A percentile compares a stretch with the other conserved stretches of the same genome.
These are phyloP conservation scores for Lunularia cruciata DNA, from an alignment of 225 moss, liverwort and hornwort species.

Conservation along the genomic window DNA sequence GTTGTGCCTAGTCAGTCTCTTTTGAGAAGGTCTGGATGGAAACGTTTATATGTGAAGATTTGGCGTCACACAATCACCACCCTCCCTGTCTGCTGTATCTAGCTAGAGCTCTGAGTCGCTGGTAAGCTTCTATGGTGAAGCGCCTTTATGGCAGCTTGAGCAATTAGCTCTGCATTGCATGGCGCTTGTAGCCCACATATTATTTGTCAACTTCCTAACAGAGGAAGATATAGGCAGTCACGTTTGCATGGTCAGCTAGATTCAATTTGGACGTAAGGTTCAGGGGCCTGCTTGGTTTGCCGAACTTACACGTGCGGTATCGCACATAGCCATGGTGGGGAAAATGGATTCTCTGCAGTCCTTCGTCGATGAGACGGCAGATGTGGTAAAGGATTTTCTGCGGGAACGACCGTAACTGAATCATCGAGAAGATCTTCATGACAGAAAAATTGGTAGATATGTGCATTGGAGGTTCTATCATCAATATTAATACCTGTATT, in stretches of 20 bases:
- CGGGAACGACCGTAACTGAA: not conserved
- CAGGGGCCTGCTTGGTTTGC: not conserved
- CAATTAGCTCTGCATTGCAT: not conserved
- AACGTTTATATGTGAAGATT: not conserved
- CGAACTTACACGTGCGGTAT: not conserved
- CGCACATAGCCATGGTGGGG: constrained; percentile 1
- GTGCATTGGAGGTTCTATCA: not conserved
- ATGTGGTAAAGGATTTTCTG: not conserved
- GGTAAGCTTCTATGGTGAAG: not conserved
- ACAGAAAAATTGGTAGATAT: no score
- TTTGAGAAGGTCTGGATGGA: not conserved
- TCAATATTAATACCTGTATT: no score
- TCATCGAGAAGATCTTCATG: not conserved
- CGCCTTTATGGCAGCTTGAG: not conserved
- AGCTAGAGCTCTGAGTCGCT: not conserved
- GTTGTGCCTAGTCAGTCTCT: not conserved
- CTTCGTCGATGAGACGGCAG: not conserved
- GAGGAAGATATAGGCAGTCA: not conserved
- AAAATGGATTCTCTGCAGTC: not conserved
- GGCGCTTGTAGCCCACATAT: not conserved
- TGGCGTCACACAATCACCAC: not conserved
- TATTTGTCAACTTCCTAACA: not conserved
- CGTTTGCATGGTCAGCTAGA: no score
- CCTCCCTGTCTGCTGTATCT: not conserved
- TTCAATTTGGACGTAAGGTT: no score